Evolutionary conservation across 2,329 filamentous ascomycete genomes (phyloP).

Genomic region (Arachnopeziza araneosa): DNA sequence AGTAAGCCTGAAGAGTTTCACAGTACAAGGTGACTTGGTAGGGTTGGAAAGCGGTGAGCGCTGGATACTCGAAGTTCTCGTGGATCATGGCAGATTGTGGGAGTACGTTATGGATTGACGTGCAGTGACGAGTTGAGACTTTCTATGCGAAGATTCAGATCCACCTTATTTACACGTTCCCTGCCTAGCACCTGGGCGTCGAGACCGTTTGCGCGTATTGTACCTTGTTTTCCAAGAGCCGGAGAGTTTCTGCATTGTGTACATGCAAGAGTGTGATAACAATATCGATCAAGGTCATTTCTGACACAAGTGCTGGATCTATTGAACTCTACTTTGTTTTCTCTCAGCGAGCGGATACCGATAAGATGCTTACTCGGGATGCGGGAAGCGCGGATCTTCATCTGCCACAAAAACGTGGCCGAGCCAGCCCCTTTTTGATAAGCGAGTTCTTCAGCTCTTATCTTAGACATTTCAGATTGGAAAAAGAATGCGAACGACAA

Average conservation of each 20-base stretch:
- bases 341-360: background rate
- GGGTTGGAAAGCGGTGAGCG: conserved; percentile 13
- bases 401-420: background rate
- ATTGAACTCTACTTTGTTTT: background rate
- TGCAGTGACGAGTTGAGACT: background rate
- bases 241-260: background rate
- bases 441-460: background rate
- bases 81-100: conserved; percentile 3
- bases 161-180: background rate
- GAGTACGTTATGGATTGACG: conserved; percentile 15
- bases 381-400: background rate
- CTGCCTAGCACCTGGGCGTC: no score
- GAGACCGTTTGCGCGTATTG: background rate
- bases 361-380: background rate
- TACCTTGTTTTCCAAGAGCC: background rate
- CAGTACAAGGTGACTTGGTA: conserved; percentile 38
- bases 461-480: background rate
- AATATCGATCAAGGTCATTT: background rate
- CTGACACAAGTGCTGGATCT: background rate
- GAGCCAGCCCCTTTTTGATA: background rate
- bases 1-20: conserved; percentile 36
- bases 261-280: background rate
- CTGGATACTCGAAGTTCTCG: conserved; percentile 11
- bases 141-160: background rate
- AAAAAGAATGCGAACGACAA: background rate